phyloP scores from a whole-genome alignment of 805 yeast genomes.

The Candida ovalis region DNA sequence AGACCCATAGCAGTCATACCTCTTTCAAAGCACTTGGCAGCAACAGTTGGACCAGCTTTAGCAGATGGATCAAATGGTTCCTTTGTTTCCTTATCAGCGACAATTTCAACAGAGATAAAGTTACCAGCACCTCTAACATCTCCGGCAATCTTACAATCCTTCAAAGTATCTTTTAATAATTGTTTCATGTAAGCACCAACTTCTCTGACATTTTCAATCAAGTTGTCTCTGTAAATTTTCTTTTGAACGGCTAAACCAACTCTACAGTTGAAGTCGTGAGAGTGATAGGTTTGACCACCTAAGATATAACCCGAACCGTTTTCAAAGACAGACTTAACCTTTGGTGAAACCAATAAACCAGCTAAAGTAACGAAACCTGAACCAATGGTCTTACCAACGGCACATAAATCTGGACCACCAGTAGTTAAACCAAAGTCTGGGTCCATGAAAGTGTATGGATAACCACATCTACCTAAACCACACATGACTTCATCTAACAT shows the following conservation, averaged over 20 bases:
- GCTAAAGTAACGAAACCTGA: conserved; percentile 49
- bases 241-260: conserved; percentile 45
- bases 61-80: conserved; percentile 40
- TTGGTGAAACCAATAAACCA: conserved; percentile 40
- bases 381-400: conserved; percentile 47
- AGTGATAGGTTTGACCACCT: conserved; percentile 52
- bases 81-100: conserved; percentile 48
- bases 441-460: conserved; percentile 35
- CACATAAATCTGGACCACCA: conserved; percentile 45
- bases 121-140: conserved; percentile 63
- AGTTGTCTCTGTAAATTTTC: conserved; percentile 32
- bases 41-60: conserved; percentile 35
- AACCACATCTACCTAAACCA: conserved; percentile 52
- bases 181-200: conserved; percentile 41
- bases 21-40: conserved; percentile 36
- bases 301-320: conserved; percentile 38
- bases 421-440: conserved; percentile 42
- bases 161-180: conserved; percentile 33
- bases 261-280: conserved; percentile 43
- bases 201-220: conserved; percentile 39
- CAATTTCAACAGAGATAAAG: conserved; percentile 56
- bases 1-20: conserved; percentile 48
- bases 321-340: conserved; percentile 35
- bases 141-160: conserved; percentile 42
- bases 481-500: conserved; percentile 57